phyloP scores from a whole-genome alignment of 2,329 filamentous ascomycete species.

The Paraconiothyrium brasiliense region DNA sequence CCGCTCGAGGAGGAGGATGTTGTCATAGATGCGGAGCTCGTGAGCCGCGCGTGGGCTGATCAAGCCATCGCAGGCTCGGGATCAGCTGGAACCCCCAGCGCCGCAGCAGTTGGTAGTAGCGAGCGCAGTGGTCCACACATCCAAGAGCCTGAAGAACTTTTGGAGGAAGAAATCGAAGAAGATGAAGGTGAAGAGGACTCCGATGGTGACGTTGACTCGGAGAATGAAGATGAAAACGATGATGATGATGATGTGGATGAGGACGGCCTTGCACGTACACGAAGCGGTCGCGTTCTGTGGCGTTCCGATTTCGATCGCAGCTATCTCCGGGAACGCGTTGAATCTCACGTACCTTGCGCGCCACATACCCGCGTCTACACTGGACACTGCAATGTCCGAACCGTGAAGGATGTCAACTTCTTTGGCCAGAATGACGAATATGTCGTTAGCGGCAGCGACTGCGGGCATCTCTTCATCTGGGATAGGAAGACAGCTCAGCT shows the following conservation, averaged over 20 bases:
- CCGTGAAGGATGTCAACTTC: slow-evolving; percentile 75
- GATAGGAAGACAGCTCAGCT: slow-evolving; percentile 69
- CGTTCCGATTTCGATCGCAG: slow-evolving; percentile 60
- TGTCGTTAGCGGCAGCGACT: slow-evolving; percentile 73
- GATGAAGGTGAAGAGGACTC: slow-evolving; percentile 46
- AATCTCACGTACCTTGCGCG: slow-evolving; percentile 63
- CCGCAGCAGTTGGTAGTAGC: slow-evolving; percentile 12
- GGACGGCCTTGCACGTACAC: slow-evolving; percentile 46
- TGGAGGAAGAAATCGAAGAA: slow-evolving; percentile 44
- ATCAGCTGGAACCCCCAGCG: slow-evolving; percentile 14
- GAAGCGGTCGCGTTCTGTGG: slow-evolving; percentile 55
- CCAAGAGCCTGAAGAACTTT: slow-evolving; percentile 16
- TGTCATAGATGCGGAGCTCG: slow-evolving; percentile 46
- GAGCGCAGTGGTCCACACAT: slow-evolving; percentile 7
- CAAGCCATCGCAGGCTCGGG: slow-evolving; percentile 20
- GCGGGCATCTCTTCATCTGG: slow-evolving; percentile 75
- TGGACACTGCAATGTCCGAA: slow-evolving; percentile 73
- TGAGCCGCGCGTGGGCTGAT: slow-evolving; percentile 27
- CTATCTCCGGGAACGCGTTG: slow-evolving; percentile 60
- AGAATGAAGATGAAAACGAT: slow-evolving; percentile 41
- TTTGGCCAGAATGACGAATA: slow-evolving; percentile 74
- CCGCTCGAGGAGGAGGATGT: slow-evolving; percentile 56
- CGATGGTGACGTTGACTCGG: slow-evolving; percentile 40
- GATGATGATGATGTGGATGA: slow-evolving; percentile 43
- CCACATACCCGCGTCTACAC: slow-evolving; percentile 66